These are phyloP conservation scores for Apiospora saccharicola DNA, from an alignment of 2,329 filamentous ascomycete species.

Conservation along the genomic window DNA sequence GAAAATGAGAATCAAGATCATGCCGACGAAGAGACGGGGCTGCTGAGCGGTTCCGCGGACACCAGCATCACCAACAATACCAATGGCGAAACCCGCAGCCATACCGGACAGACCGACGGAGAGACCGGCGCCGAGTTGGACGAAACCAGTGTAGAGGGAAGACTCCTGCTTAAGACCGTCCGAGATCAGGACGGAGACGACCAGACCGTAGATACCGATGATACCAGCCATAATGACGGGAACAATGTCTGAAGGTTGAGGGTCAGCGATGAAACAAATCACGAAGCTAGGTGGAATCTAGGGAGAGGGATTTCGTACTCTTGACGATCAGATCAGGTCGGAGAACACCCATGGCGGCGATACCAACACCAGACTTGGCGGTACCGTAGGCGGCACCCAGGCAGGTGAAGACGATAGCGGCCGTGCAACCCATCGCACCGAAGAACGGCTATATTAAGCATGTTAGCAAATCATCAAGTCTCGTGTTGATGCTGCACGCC, in stretches of 20 bases:
- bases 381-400: conserved; percentile 98
- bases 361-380: conserved; percentile 98
- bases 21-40: conserved; percentile 89
- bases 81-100: conserved; percentile 76
- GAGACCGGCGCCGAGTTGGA: conserved; percentile 85
- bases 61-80: conserved; percentile 86
- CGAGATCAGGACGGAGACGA: conserved; percentile 87
- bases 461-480: conserved; percentile 7
- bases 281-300: conserved; percentile 26
- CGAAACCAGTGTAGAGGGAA: conserved; percentile 82
- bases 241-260: conserved; percentile 78
- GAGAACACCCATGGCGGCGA: conserved; percentile 97
- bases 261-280: conserved; percentile 30
- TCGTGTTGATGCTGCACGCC: neutral
- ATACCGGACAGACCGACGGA: conserved; percentile 83
- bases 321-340: conserved; percentile 98
- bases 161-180: conserved; percentile 77
- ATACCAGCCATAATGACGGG: conserved; percentile 99
- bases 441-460: conserved; percentile 69
- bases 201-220: conserved; percentile 97
- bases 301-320: conserved; percentile 70
- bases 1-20: conserved; percentile 99
- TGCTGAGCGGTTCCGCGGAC: conserved; percentile 86
- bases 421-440: conserved; percentile 85
- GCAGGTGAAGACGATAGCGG: conserved; percentile 95